Percentiles rank a stretch among this genome's conserved stretches.
Conservation (phyloP, 768 basidiomycete genomes). For the Hirschioporus abietinus region DNA sequence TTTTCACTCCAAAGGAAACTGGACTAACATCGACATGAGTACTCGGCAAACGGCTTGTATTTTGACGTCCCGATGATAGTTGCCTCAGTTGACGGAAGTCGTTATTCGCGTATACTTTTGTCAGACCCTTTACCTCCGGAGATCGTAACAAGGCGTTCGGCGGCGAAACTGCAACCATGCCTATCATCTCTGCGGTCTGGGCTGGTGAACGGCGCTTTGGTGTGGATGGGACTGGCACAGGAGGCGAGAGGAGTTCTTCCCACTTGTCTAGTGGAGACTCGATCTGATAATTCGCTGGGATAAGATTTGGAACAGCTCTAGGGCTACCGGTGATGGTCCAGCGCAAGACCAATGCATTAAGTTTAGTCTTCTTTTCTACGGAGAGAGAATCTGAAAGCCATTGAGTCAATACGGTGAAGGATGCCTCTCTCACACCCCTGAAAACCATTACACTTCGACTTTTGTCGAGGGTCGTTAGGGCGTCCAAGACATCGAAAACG, state of each 20-base stretch:
- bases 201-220: constrained; percentile 45
- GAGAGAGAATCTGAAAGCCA: constrained; percentile 1
- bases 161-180: constrained; percentile 61
- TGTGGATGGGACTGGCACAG: constrained; percentile 41
- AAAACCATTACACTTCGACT: not conserved
- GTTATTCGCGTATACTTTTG: constrained; percentile 76
- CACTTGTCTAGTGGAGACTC: constrained; percentile 36
- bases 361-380: constrained; percentile 1
- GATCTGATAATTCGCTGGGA: not conserved
- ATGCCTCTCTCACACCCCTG: constrained; percentile 1
- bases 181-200: constrained; percentile 45
- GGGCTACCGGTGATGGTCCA: constrained; percentile 6
- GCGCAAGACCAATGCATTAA: constrained; percentile 16
- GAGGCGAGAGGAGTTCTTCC: constrained; percentile 41
- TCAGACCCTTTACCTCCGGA: constrained; percentile 69
- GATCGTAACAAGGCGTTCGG: constrained; percentile 65
- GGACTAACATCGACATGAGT: constrained; percentile 69
- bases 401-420: not conserved
- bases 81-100: constrained; percentile 77
- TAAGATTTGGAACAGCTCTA: constrained; percentile 8
- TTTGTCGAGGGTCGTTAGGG: constrained; percentile 3
- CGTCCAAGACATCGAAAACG: not conserved
- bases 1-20: constrained; percentile 4
- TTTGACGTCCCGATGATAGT: constrained; percentile 63
- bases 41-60: constrained; percentile 83